Conservation (phyloP, 2,329 filamentous ascomycete species). For the Phyllosticta ampelicida region DNA sequence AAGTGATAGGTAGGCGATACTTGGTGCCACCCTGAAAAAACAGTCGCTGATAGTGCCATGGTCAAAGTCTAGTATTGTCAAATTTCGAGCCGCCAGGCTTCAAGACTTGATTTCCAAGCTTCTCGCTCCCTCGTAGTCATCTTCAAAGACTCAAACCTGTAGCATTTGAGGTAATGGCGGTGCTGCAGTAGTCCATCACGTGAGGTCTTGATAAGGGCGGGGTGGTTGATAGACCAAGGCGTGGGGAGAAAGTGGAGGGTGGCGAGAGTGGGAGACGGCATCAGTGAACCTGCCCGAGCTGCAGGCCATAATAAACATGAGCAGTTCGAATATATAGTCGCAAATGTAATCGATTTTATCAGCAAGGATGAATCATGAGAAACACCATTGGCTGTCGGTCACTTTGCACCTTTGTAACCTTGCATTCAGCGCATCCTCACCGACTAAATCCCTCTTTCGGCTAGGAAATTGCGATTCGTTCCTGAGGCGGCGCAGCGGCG, state of each 20-base stretch:
- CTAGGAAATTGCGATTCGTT: no score
- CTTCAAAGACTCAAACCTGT: background rate
- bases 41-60: background rate
- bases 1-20: slow-evolving; percentile 2
- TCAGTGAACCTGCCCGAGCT: background rate
- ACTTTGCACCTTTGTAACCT: no score
- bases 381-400: no score
- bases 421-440: no score
- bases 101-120: background rate
- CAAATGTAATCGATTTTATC: no score
- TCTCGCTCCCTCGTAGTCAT: background rate
- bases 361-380: no score
- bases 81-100: background rate
- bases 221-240: background rate
- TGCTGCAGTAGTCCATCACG: background rate
- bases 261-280: background rate
- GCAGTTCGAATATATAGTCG: background rate
- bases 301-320: background rate
- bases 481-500: no score
- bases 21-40: background rate
- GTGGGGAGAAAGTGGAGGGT: background rate
- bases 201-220: background rate
- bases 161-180: background rate
- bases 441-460: no score
- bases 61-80: background rate